Evolutionary conservation across 1,284 basidiomycete species (phyloP), one percentile per base, ranked within the genome.

Genomic region (Apiotrichum montevideense): DNA sequence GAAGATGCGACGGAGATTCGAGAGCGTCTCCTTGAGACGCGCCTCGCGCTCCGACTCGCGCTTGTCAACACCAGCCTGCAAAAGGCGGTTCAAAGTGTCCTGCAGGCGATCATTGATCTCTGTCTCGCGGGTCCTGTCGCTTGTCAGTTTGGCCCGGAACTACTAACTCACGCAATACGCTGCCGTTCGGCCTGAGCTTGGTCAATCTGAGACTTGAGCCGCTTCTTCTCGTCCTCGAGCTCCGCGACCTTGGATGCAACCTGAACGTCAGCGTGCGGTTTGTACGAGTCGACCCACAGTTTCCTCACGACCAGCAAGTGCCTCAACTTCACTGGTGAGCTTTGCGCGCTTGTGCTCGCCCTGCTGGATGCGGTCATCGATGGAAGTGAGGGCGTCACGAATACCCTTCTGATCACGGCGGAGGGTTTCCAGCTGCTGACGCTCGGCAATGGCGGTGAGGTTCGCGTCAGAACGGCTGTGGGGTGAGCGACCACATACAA

Each of bases 31-130:
- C 72, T 92, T 93, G 61, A 96, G 79, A 67, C 83, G 85, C 1
- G 78, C 80, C 69, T 98, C 94, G 32, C 87, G 83, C 69, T 97
- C 92, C 0, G 85, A 86, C 75, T 97, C 90, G 49, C 85, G 84
- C 73, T 80, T 86, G 69, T 95, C 92, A 0, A 89, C 85, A 33
- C 89, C 88, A 1, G 91, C 91, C 72, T 92, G 87, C 21, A 94
- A 78, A 3, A 98, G 83, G 71, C 96, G 87, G 62, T 86, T 83
- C 70, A 91, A 88, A 10, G 89, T 83, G 32, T 85, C 85, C 55
- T 87, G 82, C 3, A 98, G 83, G 68, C 93, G 91, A 74, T 96
- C 94, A 71, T 95, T 95, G 46, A 89, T 82, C 68, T 96, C 90
- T 0, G 84, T 83, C 76, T 94, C 90, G 4, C 90, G 82, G 79